A percentile compares a stretch with the other conserved stretches of the same genome.
Evolutionary conservation across 2,329 filamentous ascomycete species (phyloP).

Genomic region (Cladobotryum protrusum): DNA sequence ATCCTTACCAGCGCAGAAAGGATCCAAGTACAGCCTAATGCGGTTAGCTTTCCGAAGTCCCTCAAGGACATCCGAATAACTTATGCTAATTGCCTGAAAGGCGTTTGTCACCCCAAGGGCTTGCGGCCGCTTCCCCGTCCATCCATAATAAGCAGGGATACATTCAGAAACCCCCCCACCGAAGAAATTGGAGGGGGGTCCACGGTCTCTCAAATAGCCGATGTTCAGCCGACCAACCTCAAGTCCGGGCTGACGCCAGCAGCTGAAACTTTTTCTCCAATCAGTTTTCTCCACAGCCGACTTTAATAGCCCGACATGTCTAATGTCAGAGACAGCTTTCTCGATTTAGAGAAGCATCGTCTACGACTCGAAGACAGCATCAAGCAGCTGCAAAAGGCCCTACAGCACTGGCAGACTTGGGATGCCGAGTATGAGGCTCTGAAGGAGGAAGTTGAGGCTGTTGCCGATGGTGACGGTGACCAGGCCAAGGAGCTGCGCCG

Average conservation of each 20-base stretch:
- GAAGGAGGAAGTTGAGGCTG: constrained; percentile 67
- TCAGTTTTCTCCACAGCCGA: neutral
- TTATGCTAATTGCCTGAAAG: no score
- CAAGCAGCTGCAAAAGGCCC: constrained; percentile 59
- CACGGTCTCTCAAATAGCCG: no score
- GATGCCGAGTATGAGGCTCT: constrained; percentile 88
- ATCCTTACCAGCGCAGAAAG: no score
- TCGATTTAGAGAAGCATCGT: constrained; percentile 69
- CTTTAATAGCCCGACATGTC: constrained; percentile 29
- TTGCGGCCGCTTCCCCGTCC: no score
- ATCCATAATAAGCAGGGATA: neutral
- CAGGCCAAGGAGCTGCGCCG: constrained; percentile 45
- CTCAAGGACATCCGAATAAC: no score
- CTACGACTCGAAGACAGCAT: constrained; percentile 70
- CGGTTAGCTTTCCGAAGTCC: neutral
- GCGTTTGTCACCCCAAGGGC: neutral
- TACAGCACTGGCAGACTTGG: constrained; percentile 85
- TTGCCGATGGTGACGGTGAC: constrained; percentile 36
- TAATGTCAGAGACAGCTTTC: constrained; percentile 44
- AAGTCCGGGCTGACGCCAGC: neutral
- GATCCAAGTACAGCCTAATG: no score
- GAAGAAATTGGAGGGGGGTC: no score
- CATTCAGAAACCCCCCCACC: neutral
- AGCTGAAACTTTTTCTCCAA: no score
- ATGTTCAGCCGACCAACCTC: neutral